Base-by-base conservation (phyloP, 2,329 filamentous ascomycete genomes). In the Dactylellina drechsleri region DNA sequence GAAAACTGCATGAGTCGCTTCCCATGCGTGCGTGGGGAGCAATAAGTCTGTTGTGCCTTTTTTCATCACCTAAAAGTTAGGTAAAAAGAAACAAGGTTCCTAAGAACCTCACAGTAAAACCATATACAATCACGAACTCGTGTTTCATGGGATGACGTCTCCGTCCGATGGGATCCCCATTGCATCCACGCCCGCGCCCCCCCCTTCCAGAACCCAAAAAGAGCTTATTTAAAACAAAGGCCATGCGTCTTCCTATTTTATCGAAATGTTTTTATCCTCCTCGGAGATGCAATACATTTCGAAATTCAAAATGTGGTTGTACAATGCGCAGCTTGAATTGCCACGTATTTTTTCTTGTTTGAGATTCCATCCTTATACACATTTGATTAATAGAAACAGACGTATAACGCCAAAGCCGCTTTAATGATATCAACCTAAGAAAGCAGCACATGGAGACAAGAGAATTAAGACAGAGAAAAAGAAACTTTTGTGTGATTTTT, bases 1-100 rank as follows among this genome's bases (percentile, higher is more conserved):
- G 10, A 36, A 36, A 36, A 36, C 6, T 36, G 31, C 31, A 36
- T 36, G 10, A 36, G 10, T 45, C 23, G 18, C 45, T 20, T 18
- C 18, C n/a, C 54, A 56, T n/a, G 52, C 59, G 52, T 64, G 66
- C 52, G 58, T 64, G 59, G 43, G 26, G 10, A 13, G 12, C 31
- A 10, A 36, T 7, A 8, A 23, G 12, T 45, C 36, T 18, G 26
- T 47, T 36, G 66, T 71, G 41, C 66, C 66, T 59, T 58, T 74
- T 36, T 74, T 50, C 40, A 74, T 74, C 57, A 59, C 62, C 40
- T 74, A 74, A 74, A 47, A 52, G 20, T 74, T 74, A 74, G 70
- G 70, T 74, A 74, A 74, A 62, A 74, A 53, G 52, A 66, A 72
- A 66, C 68, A 59, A 66, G 68, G 68, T 66, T 59, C 40, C 26